A percentile compares a stretch with the other conserved stretches of the same genome.
Conservation (phyloP, 2,329 filamentous ascomycete genomes). For the Nectriaceae sp. region DNA sequence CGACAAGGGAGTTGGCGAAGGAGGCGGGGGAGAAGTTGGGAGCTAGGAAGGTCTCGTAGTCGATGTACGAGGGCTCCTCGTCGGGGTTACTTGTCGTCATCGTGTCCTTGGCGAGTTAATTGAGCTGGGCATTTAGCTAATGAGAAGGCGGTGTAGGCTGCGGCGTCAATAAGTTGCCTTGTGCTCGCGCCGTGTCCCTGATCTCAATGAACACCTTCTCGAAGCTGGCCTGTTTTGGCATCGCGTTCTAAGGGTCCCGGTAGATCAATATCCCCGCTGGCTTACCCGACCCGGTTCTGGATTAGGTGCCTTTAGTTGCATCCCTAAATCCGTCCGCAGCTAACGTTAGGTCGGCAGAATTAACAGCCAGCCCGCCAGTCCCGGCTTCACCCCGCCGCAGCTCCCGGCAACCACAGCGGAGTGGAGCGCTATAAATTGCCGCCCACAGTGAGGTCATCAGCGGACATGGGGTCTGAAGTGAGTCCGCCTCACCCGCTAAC, state of each 20-base stretch:
- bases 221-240: conserved; percentile 32
- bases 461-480: conserved; percentile 15
- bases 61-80: conserved; percentile 81
- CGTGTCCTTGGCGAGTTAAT: background rate
- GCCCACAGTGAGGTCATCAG: conserved; percentile 27
- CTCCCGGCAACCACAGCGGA: conserved; percentile 1
- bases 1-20: conserved; percentile 88
- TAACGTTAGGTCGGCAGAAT: too few relatives aligned
- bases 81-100: conserved; percentile 6
- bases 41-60: conserved; percentile 89
- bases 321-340: too few relatives aligned
- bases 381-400: background rate
- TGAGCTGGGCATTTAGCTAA: background rate
- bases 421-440: background rate
- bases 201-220: conserved; percentile 15
- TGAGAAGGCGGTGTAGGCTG: background rate
- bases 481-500: too few relatives aligned
- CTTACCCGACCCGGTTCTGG: too few relatives aligned
- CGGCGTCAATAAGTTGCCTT: too few relatives aligned
- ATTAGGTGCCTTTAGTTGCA: too few relatives aligned
- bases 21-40: conserved; percentile 77
- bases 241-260: background rate
- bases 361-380: too few relatives aligned
- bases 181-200: too few relatives aligned
- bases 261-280: background rate